Percentiles rank a stretch among this genome's conserved stretches.
Evolutionary conservation across 768 basidiomycete species (phyloP).

Genomic region (Pisolithus microcarpus): DNA sequence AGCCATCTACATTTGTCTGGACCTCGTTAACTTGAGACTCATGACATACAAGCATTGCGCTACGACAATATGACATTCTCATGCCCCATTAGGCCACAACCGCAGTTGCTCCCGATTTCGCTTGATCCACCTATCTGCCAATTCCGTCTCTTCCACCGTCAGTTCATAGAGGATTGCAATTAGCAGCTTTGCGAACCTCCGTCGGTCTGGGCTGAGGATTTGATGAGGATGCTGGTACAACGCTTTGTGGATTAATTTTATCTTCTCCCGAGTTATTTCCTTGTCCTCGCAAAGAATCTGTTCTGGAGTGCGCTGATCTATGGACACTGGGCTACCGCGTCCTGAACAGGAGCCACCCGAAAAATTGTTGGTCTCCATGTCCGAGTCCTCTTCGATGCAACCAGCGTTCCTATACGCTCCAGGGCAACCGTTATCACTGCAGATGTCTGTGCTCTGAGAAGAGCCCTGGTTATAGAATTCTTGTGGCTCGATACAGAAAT

Average conservation of each 20-base stretch:
- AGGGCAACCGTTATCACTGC: neutral
- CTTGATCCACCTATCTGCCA: conserved; percentile 4
- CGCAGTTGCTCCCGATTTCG: conserved; percentile 1
- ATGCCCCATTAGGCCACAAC: conserved; percentile 2
- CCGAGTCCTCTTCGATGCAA: neutral
- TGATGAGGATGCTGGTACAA: neutral
- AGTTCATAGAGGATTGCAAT: conserved; percentile 4
- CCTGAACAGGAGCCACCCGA: conserved; percentile 1
- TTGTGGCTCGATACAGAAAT: conserved; percentile 3
- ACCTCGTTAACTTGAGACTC: neutral
- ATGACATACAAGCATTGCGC: neutral
- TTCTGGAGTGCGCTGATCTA: conserved; percentile 3
- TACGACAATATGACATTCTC: neutral
- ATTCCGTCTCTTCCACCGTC: conserved; percentile 1
- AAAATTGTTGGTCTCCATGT: neutral
- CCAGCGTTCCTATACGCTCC: neutral
- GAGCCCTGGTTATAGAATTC: conserved; percentile 5
- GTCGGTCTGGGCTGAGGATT: conserved; percentile 4
- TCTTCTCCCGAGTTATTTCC: conserved; percentile 1
- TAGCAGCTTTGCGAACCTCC: conserved; percentile 1
- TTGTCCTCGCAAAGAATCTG: neutral
- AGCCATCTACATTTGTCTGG: neutral
- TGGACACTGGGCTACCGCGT: neutral
- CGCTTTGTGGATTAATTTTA: conserved; percentile 2
- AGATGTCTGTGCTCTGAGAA: conserved; percentile 4